Percentiles rank a stretch among this genome's conserved stretches.
These are phyloP conservation scores for Silene coronaria DNA, from an alignment of 179 eudicot genomes.

Conservation along the genomic window DNA sequence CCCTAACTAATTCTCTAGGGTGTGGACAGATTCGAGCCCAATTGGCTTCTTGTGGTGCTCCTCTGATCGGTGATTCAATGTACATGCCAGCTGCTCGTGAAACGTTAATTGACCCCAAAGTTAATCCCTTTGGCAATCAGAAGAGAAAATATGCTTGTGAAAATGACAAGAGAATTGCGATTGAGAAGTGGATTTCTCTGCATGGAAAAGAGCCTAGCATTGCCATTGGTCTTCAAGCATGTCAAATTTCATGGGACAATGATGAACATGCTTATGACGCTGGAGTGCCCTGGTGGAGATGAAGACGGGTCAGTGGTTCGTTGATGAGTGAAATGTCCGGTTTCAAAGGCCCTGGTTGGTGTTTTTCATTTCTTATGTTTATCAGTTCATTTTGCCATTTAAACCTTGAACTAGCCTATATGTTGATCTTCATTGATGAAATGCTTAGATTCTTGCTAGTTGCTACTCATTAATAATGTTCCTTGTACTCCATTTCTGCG, in stretches of 20 bases:
- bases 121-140: conserved; percentile 59
- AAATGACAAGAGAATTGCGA: conserved; percentile 34
- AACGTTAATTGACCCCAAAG: conserved; percentile 49
- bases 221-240: conserved; percentile 93
- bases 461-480: too few relatives aligned
- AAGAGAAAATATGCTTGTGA: conserved; percentile 35
- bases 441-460: too few relatives aligned
- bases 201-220: conserved; percentile 85
- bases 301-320: not conserved
- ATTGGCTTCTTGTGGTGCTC: conserved; percentile 86
- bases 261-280: conserved; percentile 56
- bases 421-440: not conserved
- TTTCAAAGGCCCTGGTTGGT: not conserved
- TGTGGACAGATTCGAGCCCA: conserved; percentile 74
- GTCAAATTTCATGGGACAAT: conserved; percentile 86
- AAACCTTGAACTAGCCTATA: not conserved
- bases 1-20: conserved; percentile 9
- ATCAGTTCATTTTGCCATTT: not conserved
- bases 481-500: not conserved
- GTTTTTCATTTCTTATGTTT: not conserved
- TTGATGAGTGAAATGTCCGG: not conserved
- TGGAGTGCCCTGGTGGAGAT: conserved; percentile 95
- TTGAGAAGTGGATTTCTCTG: conserved; percentile 58
- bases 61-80: conserved; percentile 85
- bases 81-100: conserved; percentile 86